Evolutionary conservation across 306 rosid species (phyloP).

Genomic region (Astragalus membranaceus): DNA sequence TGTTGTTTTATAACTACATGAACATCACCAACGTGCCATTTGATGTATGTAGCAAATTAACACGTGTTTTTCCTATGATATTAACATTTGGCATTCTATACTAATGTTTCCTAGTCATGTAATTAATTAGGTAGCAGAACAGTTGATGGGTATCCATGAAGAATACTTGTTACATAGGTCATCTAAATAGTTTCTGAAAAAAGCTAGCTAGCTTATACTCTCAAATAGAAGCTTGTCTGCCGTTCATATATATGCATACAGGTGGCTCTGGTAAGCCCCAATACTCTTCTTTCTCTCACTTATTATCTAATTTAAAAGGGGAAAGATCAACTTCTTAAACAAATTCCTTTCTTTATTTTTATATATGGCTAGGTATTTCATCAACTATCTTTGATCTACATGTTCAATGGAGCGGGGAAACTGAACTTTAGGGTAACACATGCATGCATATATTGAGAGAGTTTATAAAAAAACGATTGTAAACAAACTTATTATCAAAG

Average conservation of each 20-base stretch:
- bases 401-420: neutral
- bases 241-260: neutral
- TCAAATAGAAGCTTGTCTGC: neutral
- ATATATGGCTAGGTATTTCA: neutral
- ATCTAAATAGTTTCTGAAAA: neutral
- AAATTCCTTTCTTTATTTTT: neutral
- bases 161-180: constrained; percentile 29
- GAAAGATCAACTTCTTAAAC: neutral
- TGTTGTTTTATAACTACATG: neutral
- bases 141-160: constrained; percentile 52
- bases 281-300: neutral
- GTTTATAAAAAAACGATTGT: neutral
- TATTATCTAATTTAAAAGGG: neutral
- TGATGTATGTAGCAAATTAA: too few species aligned
- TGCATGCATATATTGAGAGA: neutral
- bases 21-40: too few species aligned
- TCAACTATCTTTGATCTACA: neutral
- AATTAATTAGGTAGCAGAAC: constrained; percentile 63
- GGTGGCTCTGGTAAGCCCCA: neutral
- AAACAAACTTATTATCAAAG: neutral
- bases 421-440: neutral
- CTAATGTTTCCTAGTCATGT: neutral
- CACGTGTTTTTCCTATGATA: neutral
- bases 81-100: neutral
- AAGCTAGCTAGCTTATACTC: neutral